phyloP scores from a whole-genome alignment of 148 eudicot genomes.

The Pharnaceum exiguum region DNA sequence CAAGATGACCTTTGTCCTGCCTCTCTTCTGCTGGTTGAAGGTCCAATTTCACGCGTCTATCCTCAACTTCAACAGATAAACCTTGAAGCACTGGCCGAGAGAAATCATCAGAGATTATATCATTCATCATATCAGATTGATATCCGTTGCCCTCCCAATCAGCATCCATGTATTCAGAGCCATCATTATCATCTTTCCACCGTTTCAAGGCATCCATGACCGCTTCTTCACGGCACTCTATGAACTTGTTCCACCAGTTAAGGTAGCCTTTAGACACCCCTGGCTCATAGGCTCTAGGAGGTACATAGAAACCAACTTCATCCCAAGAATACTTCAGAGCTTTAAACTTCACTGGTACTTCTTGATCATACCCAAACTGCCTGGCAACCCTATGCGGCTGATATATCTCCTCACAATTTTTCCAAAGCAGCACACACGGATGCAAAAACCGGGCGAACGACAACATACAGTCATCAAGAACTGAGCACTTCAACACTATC shows the following conservation, averaged over 20 bases:
- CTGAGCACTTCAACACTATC: not conserved
- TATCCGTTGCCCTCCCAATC: no score
- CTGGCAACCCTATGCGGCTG: slow-evolving; percentile 28
- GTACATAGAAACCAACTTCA: slow-evolving; percentile 20
- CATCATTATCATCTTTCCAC: not conserved
- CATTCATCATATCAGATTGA: no score
- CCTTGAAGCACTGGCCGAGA: no score
- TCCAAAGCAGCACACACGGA: slow-evolving; percentile 21
- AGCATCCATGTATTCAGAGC: no score
- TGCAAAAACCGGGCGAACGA: slow-evolving; percentile 22
- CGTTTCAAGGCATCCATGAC: not conserved
- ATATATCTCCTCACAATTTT: slow-evolving; percentile 32
- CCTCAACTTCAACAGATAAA: no score
- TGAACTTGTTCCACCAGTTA: slow-evolving; percentile 35
- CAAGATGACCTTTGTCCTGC: no score
- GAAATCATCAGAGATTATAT: no score
- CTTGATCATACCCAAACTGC: slow-evolving; percentile 36
- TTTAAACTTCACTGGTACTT: no score
- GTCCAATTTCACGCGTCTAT: no score
- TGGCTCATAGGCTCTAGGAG: slow-evolving; percentile 25
- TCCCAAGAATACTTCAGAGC: no score
- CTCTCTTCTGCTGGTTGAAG: no score
- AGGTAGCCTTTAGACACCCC: slow-evolving; percentile 24
- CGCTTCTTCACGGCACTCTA: slow-evolving; percentile 3
- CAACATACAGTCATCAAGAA: slow-evolving; percentile 22